These are phyloP conservation scores for Cladophialophora chaetospira DNA, from an alignment of 2,329 filamentous ascomycete genomes.

Conservation along the genomic window DNA sequence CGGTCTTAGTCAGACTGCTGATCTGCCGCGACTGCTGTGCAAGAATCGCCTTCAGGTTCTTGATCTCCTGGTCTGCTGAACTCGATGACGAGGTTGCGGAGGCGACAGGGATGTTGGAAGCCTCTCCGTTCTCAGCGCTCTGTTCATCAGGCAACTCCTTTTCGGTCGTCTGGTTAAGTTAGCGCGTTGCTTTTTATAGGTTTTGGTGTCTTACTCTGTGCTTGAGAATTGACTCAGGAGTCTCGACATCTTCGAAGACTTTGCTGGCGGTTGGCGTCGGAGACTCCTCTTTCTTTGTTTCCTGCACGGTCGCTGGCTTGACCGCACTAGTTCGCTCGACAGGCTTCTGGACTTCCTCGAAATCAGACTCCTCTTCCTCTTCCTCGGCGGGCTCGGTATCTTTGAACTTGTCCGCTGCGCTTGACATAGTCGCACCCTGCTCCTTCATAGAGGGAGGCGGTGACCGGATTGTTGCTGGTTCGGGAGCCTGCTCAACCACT, in stretches of 20 bases:
- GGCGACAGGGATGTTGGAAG: neutral
- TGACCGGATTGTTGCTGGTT: conserved; percentile 44
- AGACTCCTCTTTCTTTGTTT: conserved; percentile 21
- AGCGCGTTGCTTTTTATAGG: neutral
- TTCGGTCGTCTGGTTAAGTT: conserved; percentile 18
- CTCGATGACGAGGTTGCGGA: conserved; percentile 3
- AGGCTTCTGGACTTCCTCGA: conserved; percentile 81
- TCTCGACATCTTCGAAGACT: conserved; percentile 20
- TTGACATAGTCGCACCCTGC: conserved; percentile 83
- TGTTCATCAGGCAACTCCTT: conserved; percentile 12
- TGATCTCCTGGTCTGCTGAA: conserved; percentile 31
- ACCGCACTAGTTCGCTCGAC: conserved; percentile 48
- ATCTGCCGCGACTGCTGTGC: conserved; percentile 34
- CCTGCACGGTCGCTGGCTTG: conserved; percentile 22
- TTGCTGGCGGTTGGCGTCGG: conserved; percentile 17
- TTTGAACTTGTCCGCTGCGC: conserved; percentile 82
- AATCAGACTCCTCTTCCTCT: conserved; percentile 73
- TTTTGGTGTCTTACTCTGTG: conserved; percentile 11
- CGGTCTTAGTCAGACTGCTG: conserved; percentile 29
- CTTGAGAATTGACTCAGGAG: conserved; percentile 9
- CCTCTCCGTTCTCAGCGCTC: conserved; percentile 7
- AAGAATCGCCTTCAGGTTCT: conserved; percentile 33
- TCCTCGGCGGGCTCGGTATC: conserved; percentile 67
- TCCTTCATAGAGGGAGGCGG: conserved; percentile 74
- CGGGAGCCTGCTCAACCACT: conserved; percentile 32